Base-by-base conservation (phyloP, 352 stramenopile species). In the Phytopythium ostracodes region DNA sequence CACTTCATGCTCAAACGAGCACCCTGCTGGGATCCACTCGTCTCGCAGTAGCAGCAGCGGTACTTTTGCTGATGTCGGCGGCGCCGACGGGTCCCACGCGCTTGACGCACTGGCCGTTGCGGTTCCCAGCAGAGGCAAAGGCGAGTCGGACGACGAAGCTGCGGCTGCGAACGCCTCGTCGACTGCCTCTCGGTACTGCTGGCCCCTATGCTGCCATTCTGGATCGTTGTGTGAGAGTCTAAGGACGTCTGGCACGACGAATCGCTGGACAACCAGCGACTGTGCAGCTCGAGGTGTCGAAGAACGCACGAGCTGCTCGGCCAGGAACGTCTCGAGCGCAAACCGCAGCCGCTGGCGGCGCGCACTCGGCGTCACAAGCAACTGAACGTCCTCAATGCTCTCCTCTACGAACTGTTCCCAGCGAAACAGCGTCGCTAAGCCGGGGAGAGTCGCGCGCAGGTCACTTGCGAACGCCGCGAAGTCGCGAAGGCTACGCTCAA, bases 401-500 rank as follows among this genome's bases (percentile, higher is more conserved):
- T 40, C 24, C 33, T 59, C 46, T 9, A 52, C 56, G 49, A 79
- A 22, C 33, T 66, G 0, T 29, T 56, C 50, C 50, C 50, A 56
- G 12, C 22, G 25, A 18, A 35, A 18, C 18, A 18, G 14, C 49
- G 61, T 50, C 43, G 43, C 20, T 9, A 20, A 7, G 29, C 3
- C 3, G 29, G 29, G 29, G 7, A 33, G 3, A 6, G 20, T n/a
- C n/a, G 55, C 60, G 52, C 61, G 40, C 20, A 79, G 25, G 22
- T 67, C 60, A n/a, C 58, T 40, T 53, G 63, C 64, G 51, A 79
- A 54, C 20, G 64, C 60, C 36, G 65, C 40, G 35, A 79, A 79
- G 70, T 77, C 66, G 20, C 42, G 52, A 24, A 75, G 59, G 18
- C 24, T 67, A 22, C 69, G 72, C 62, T 73, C 61, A 2, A 77